phyloP scores from a whole-genome alignment of 495 filamentous ascomycete species.

The Saxophila tyrrhenica region DNA sequence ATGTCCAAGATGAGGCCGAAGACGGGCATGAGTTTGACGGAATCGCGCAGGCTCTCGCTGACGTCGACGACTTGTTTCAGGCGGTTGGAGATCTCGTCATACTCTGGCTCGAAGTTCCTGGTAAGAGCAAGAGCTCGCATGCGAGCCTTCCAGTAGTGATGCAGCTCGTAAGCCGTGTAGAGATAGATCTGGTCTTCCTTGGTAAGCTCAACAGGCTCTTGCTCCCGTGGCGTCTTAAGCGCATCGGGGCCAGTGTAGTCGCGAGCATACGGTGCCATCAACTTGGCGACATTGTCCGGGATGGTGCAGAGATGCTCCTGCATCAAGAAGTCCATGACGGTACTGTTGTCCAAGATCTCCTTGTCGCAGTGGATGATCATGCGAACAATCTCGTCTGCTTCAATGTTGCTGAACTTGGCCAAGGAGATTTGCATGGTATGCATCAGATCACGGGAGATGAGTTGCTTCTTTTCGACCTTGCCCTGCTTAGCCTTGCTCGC shows the following conservation, averaged over 20 bases:
- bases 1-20: constrained; percentile 93
- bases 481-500: constrained; percentile 45
- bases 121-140: constrained; percentile 86
- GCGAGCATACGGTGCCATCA: constrained; percentile 86
- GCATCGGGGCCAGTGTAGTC: constrained; percentile 93
- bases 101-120: constrained; percentile 73
- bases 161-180: constrained; percentile 83
- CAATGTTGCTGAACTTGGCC: constrained; percentile 71
- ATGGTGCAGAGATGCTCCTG: constrained; percentile 85
- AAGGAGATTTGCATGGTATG: constrained; percentile 90
- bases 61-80: constrained; percentile 71
- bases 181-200: constrained; percentile 92
- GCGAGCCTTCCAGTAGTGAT: constrained; percentile 97
- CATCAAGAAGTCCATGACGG: constrained; percentile 96
- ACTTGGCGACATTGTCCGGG: constrained; percentile 78
- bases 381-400: constrained; percentile 71
- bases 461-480: constrained; percentile 82
- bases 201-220: constrained; percentile 79
- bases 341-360: constrained; percentile 79
- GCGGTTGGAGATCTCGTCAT: constrained; percentile 77
- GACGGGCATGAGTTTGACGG: constrained; percentile 86
- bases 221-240: constrained; percentile 64
- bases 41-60: constrained; percentile 80
- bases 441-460: constrained; percentile 83
- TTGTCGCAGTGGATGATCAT: constrained; percentile 94